Conservation (phyloP, 2,329 filamentous ascomycete genomes). For the Thielaviopsis musarum region DNA sequence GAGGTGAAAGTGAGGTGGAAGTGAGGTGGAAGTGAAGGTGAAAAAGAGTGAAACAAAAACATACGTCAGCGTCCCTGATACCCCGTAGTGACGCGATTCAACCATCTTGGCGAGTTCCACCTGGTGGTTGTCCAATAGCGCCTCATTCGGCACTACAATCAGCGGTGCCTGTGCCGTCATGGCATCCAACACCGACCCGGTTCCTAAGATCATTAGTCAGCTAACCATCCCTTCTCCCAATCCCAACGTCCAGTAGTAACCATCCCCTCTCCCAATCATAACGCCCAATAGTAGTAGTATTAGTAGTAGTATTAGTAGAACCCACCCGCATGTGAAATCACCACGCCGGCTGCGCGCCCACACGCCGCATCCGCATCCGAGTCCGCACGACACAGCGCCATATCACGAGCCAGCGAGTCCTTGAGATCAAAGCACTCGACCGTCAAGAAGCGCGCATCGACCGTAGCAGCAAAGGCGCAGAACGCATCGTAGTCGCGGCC, state of each 20-base stretch:
- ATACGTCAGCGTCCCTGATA: constrained; percentile 7
- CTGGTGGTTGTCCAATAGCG: constrained; percentile 80
- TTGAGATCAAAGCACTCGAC: constrained; percentile 17
- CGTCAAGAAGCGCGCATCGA: constrained; percentile 16
- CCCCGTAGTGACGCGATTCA: constrained; percentile 20
- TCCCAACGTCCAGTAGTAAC: no score
- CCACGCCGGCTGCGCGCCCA: constrained; percentile 43
- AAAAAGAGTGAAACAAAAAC: background rate
- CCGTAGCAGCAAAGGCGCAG: constrained; percentile 10
- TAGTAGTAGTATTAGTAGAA: no score
- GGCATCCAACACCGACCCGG: constrained; percentile 75
- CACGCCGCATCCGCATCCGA: constrained; percentile 21
- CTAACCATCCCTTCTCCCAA: background rate
- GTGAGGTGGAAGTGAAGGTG: background rate
- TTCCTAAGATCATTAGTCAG: constrained; percentile 37
- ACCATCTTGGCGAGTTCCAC: constrained; percentile 68
- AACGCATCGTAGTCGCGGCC: constrained; percentile 51
- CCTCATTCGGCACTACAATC: constrained; percentile 77
- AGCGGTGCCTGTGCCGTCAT: constrained; percentile 57
- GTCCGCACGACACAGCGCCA: constrained; percentile 5
- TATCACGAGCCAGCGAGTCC: constrained; percentile 5
- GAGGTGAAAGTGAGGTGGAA: background rate
- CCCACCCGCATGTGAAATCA: constrained; percentile 80
- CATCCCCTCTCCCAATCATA: no score
- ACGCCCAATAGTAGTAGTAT: no score